Evolutionary conservation across 1,284 basidiomycete genomes (phyloP).

Genomic region (Ganoderma multipileum): DNA sequence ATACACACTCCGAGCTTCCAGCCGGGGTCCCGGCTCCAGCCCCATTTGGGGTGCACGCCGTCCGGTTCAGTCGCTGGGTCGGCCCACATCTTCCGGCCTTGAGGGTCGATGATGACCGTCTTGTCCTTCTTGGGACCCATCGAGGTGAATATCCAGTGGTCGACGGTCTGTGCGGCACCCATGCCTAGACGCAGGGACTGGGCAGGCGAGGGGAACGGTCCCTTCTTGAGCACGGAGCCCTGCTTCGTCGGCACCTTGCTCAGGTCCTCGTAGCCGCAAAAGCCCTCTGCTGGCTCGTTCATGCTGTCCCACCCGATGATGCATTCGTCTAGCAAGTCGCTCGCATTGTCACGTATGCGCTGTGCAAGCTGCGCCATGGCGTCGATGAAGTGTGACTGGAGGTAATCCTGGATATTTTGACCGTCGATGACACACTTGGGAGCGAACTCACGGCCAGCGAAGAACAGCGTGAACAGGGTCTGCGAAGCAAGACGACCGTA

Average conservation of each 20-base stretch:
- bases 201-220: slow-evolving; percentile 85
- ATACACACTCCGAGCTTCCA: slow-evolving; percentile 90
- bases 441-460: slow-evolving; percentile 88
- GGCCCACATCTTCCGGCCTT: slow-evolving; percentile 79
- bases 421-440: slow-evolving; percentile 93
- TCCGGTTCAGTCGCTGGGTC: slow-evolving; percentile 51
- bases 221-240: slow-evolving; percentile 81
- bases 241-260: slow-evolving; percentile 69
- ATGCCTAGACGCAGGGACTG: slow-evolving; percentile 89
- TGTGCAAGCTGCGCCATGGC: slow-evolving; percentile 82
- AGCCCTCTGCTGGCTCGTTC: slow-evolving; percentile 94
- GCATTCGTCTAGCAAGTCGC: slow-evolving; percentile 83
- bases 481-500: slow-evolving; percentile 90
- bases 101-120: slow-evolving; percentile 83
- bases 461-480: slow-evolving; percentile 95
- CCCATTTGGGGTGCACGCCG: slow-evolving; percentile 70
- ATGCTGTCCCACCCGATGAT: slow-evolving; percentile 97
- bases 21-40: slow-evolving; percentile 77
- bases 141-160: slow-evolving; percentile 82
- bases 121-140: slow-evolving; percentile 85
- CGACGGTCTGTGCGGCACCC: slow-evolving; percentile 86
- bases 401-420: slow-evolving; percentile 93
- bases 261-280: slow-evolving; percentile 83
- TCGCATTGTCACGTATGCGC: slow-evolving; percentile 69
- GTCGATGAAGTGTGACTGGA: slow-evolving; percentile 86